phyloP scores from a whole-genome alignment of 352 stramenopile species.

The Phytophthora sojae region DNA sequence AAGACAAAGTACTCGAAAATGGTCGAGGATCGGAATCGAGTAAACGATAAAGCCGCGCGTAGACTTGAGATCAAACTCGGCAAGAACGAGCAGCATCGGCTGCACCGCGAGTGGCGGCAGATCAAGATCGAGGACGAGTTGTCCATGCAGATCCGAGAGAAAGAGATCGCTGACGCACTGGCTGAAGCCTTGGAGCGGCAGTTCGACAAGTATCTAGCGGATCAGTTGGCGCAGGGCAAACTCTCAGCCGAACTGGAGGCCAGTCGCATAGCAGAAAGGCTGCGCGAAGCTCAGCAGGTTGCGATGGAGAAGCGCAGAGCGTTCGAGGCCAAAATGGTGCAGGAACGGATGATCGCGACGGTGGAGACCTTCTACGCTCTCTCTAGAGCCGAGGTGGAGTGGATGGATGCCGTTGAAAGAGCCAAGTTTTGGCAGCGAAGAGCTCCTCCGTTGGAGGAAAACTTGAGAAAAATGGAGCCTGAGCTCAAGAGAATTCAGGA shows the following conservation, averaged over 20 bases:
- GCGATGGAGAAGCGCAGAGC: conserved; percentile 48
- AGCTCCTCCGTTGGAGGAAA: conserved; percentile 29
- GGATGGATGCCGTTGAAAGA: conserved; percentile 62
- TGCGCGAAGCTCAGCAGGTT: conserved; percentile 57
- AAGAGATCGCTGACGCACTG: conserved; percentile 48
- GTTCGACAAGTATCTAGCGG: conserved; percentile 68
- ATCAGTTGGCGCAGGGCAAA: conserved; percentile 64
- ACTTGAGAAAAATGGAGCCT: conserved; percentile 45
- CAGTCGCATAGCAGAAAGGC: conserved; percentile 44
- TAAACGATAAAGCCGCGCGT: conserved; percentile 71
- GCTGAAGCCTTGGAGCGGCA: conserved; percentile 58
- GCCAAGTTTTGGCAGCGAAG: conserved; percentile 45
- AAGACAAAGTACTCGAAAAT: conserved; percentile 81
- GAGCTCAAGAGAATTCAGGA: conserved; percentile 54
- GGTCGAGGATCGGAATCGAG: conserved; percentile 62
- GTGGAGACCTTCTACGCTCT: conserved; percentile 60
- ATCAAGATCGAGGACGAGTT: conserved; percentile 76
- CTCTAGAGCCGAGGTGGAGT: conserved; percentile 44
- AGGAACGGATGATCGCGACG: conserved; percentile 71
- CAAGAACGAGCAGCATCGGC: conserved; percentile 81
- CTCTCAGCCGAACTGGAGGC: conserved; percentile 57
- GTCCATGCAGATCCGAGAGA: conserved; percentile 63
- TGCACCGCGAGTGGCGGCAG: conserved; percentile 74
- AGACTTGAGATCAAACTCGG: conserved; percentile 81
- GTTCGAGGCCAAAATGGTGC: conserved; percentile 67